phyloP scores from a whole-genome alignment of 2,329 filamentous ascomycete species.

The Catunica adiposa region DNA sequence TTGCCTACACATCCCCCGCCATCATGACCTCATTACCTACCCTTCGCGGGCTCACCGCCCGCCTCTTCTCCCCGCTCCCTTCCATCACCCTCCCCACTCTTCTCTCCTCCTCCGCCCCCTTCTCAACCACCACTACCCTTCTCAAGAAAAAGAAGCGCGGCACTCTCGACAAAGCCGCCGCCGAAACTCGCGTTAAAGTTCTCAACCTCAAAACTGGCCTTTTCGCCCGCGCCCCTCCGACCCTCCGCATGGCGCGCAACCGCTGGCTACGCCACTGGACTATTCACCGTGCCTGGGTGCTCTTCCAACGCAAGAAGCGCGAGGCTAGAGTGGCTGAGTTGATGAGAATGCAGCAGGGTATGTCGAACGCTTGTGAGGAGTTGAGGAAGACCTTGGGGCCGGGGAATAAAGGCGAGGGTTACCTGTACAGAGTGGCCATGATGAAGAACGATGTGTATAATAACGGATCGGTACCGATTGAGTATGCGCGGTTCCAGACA shows the following conservation, averaged over 20 bases:
- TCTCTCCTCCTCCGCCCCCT: neutral
- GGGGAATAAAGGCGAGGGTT: constrained; percentile 43
- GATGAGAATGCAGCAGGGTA: constrained; percentile 63
- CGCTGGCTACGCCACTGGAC: constrained; percentile 93
- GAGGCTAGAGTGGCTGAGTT: constrained; percentile 51
- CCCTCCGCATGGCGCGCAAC: constrained; percentile 76
- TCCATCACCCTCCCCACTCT: neutral
- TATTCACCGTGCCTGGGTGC: constrained; percentile 87
- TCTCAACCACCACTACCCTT: constrained; percentile 17
- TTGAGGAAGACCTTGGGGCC: constrained; percentile 46
- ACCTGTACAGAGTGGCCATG: constrained; percentile 75
- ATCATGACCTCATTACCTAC: constrained; percentile 10
- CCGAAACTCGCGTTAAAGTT: constrained; percentile 21
- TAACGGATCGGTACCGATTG: constrained; percentile 62
- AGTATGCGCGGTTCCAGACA: constrained; percentile 74
- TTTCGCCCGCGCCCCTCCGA: constrained; percentile 38
- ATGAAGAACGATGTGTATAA: constrained; percentile 75
- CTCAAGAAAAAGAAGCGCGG: constrained; percentile 18
- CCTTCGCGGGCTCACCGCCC: constrained; percentile 9
- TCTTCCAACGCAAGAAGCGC: constrained; percentile 56
- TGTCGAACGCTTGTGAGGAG: constrained; percentile 74
- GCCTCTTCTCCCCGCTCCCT: constrained; percentile 6
- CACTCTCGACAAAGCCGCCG: constrained; percentile 17
- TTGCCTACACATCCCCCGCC: neutral
- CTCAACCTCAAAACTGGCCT: constrained; percentile 30